Evolutionary conservation across 164 flowering plant species (phyloP).

Genomic region (Stephania cephalantha): DNA sequence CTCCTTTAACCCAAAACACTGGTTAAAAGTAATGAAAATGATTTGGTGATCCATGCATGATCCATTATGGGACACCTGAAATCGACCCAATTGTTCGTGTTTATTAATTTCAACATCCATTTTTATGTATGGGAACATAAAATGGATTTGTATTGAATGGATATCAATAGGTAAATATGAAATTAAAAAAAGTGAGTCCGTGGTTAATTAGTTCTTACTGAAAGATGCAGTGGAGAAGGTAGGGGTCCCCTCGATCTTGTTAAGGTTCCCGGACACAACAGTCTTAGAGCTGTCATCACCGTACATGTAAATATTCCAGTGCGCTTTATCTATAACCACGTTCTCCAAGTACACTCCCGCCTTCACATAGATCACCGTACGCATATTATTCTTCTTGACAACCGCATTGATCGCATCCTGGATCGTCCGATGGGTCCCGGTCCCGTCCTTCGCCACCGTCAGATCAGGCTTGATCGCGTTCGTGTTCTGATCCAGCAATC

Average conservation of each 20-base stretch:
- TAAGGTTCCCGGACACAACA: conserved; percentile 48
- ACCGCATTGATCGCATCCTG: conserved; percentile 34
- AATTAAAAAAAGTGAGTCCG: no score
- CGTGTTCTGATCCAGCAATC: conserved; percentile 34
- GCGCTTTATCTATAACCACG: conserved; percentile 36
- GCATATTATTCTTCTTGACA: conserved; percentile 39
- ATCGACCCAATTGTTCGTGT: no score
- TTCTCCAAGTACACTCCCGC: conserved; percentile 51
- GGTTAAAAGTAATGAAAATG: no score
- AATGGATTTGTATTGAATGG: no score
- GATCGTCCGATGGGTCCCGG: conserved; percentile 37
- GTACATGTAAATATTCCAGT: conserved; percentile 62
- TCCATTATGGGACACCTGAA: no score
- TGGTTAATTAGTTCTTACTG: conserved; percentile 28
- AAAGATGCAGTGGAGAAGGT: conserved; percentile 64
- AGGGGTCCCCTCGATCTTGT: conserved; percentile 60
- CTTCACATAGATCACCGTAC: conserved; percentile 56
- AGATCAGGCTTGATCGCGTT: conserved; percentile 19
- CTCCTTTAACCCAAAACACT: no score
- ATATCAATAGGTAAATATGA: no score
- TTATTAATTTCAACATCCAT: no score
- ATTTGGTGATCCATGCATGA: no score
- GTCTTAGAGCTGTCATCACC: conserved; percentile 60
- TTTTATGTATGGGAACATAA: no score
- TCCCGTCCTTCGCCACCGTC: conserved; percentile 53